These are phyloP conservation scores for Penicillium ochrochloron DNA, from an alignment of 495 filamentous ascomycete species.

Conservation along the genomic window DNA sequence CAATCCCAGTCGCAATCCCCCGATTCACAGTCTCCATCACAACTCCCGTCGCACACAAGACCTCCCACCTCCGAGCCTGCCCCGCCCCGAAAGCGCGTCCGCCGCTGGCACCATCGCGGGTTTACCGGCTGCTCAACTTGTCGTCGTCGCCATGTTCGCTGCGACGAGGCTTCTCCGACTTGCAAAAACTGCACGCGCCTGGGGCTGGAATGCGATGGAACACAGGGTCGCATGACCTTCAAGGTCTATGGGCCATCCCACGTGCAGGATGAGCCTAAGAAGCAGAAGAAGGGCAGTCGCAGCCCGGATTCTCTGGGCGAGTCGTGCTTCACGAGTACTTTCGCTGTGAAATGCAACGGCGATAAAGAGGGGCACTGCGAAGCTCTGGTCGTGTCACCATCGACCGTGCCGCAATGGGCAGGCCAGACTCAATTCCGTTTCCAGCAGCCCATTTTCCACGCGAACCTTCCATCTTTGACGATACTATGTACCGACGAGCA, in stretches of 20 bases:
- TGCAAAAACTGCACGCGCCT: conserved; percentile 49
- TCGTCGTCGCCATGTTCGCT: conserved; percentile 48
- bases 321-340: conserved; percentile 14
- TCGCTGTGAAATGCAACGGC: conserved; percentile 24
- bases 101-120: conserved; percentile 47
- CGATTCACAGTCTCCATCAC: conserved; percentile 7
- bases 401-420: conserved; percentile 19
- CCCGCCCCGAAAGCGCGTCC: conserved; percentile 48
- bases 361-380: conserved; percentile 19
- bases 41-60: background rate
- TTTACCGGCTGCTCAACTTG: conserved; percentile 50
- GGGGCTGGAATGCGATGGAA: conserved; percentile 45
- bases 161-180: conserved; percentile 47
- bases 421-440: conserved; percentile 30
- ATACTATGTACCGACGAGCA: conserved; percentile 38
- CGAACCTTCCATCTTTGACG: conserved; percentile 27
- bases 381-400: conserved; percentile 32
- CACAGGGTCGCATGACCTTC: conserved; percentile 48
- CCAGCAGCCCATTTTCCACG: conserved; percentile 32
- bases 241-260: conserved; percentile 46
- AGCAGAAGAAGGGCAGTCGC: conserved; percentile 27
- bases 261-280: conserved; percentile 26
- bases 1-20: background rate
- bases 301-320: conserved; percentile 20
- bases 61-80: conserved; percentile 23